Evolutionary conservation across 805 yeast species (phyloP).

Genomic region (Candida coquimbonensis): DNA sequence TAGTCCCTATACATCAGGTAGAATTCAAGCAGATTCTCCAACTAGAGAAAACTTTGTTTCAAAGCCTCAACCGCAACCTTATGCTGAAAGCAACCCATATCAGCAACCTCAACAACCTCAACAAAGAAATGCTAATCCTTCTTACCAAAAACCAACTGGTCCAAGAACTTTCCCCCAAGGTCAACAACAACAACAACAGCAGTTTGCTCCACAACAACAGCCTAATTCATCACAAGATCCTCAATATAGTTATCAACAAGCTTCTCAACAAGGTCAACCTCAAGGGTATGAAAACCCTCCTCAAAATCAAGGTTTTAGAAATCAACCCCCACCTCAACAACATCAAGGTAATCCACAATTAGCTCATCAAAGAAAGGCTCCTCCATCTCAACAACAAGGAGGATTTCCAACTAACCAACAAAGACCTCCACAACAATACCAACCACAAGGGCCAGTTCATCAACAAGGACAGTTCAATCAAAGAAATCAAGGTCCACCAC

Average conservation of each 20-base stretch:
- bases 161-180: slow-evolving; percentile 19
- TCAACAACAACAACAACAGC: neutral
- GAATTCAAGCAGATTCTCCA: neutral
- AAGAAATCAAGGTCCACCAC: too few relatives aligned
- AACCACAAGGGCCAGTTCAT: neutral
- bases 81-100: neutral
- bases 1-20: neutral
- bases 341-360: neutral
- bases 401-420: neutral
- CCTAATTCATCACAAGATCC: neutral
- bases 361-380: slow-evolving; percentile 1
- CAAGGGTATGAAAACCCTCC: neutral
- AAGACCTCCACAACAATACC: slow-evolving; percentile 1
- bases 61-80: too few relatives aligned
- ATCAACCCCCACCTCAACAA: slow-evolving; percentile 1
- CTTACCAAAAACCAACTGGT: slow-evolving; percentile 10
- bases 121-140: slow-evolving; percentile 7
- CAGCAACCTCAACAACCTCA: slow-evolving; percentile 4
- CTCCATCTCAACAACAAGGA: slow-evolving; percentile 1
- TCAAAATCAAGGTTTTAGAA: neutral
- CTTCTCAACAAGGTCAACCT: neutral
- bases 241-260: neutral
- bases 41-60: neutral
- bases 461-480: too few relatives aligned
- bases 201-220: neutral